Evolutionary conservation across 768 basidiomycete genomes (phyloP).

Genomic region (Tremella yokohamensis): DNA sequence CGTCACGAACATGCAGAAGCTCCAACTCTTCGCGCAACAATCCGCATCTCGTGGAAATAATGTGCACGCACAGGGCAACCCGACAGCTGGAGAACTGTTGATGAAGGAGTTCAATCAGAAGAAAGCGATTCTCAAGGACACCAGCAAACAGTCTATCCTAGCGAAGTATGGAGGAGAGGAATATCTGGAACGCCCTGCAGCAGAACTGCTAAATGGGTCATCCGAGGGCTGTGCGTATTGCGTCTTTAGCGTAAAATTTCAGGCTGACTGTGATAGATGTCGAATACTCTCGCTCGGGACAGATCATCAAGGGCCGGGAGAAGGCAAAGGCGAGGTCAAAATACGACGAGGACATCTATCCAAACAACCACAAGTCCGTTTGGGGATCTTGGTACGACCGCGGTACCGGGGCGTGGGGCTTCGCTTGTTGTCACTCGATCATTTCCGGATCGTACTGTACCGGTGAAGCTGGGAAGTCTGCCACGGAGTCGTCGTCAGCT

Average conservation of each 20-base stretch:
- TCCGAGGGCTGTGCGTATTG: slow-evolving; percentile 70
- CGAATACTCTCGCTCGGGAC: slow-evolving; percentile 89
- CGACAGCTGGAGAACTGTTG: slow-evolving; percentile 87
- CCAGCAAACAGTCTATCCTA: slow-evolving; percentile 81
- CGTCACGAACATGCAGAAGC: slow-evolving; percentile 81
- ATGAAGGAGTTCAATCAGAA: slow-evolving; percentile 87
- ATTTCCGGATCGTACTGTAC: slow-evolving; percentile 88
- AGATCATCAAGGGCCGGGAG: slow-evolving; percentile 87
- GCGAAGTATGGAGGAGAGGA: slow-evolving; percentile 91
- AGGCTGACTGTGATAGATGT: slow-evolving; percentile 56
- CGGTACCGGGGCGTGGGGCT: slow-evolving; percentile 76
- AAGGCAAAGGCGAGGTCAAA: slow-evolving; percentile 81
- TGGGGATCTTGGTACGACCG: slow-evolving; percentile 95
- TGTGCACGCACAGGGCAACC: slow-evolving; percentile 91
- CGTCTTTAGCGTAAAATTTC: background rate
- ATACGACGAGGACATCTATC: slow-evolving; percentile 90
- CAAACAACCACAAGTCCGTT: slow-evolving; percentile 91
- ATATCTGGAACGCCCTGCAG: slow-evolving; percentile 79
- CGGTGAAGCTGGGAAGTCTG: slow-evolving; percentile 76
- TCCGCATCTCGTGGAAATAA: slow-evolving; percentile 88
- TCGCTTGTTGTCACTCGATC: slow-evolving; percentile 85
- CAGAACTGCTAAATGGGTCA: slow-evolving; percentile 88
- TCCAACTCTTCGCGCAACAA: slow-evolving; percentile 97
- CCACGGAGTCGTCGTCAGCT: slow-evolving; percentile 70
- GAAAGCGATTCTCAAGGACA: slow-evolving; percentile 86